These are phyloP conservation scores for Knoxdaviesia capensis DNA, from an alignment of 2,329 filamentous ascomycete genomes.

Conservation along the genomic window DNA sequence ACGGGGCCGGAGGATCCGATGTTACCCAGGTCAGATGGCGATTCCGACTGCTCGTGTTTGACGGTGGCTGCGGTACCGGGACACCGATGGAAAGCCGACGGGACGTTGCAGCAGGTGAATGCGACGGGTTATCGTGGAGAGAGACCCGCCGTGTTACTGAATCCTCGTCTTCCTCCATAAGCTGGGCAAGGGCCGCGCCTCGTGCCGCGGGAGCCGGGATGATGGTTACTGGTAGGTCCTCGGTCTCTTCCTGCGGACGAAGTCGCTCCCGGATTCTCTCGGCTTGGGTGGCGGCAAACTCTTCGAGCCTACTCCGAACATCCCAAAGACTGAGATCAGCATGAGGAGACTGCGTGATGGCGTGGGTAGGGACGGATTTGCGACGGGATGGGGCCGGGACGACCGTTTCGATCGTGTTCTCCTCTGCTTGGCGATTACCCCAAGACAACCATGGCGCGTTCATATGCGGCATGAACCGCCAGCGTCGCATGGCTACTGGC, in stretches of 20 bases:
- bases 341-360: conserved; percentile 1
- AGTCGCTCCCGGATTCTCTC: conserved; percentile 37
- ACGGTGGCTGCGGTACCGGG: not conserved
- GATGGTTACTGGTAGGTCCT: conserved; percentile 34
- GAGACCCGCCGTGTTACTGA: not conserved
- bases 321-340: conserved; percentile 26
- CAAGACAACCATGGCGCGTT: too few relatives aligned
- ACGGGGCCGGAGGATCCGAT: not conserved
- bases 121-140: not conserved
- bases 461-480: conserved; percentile 4
- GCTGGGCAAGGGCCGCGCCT: conserved; percentile 32
- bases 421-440: too few relatives aligned
- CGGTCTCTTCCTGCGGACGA: conserved; percentile 30
- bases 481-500: conserved; percentile 9
- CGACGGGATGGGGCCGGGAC: too few relatives aligned
- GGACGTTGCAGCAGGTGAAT: not conserved
- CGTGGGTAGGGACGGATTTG: conserved; percentile 10
- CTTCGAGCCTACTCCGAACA: conserved; percentile 33
- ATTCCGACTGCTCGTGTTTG: conserved; percentile 2
- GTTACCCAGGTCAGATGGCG: not conserved
- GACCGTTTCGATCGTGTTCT: too few relatives aligned
- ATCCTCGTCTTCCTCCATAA: conserved; percentile 31
- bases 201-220: conserved; percentile 41
- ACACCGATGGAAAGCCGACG: too few relatives aligned
- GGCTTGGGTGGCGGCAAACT: conserved; percentile 39